Evolutionary conservation across 2,329 filamentous ascomycete genomes (phyloP), one percentile per base, ranked within the genome.

Genomic region (Fusarium coicis): DNA sequence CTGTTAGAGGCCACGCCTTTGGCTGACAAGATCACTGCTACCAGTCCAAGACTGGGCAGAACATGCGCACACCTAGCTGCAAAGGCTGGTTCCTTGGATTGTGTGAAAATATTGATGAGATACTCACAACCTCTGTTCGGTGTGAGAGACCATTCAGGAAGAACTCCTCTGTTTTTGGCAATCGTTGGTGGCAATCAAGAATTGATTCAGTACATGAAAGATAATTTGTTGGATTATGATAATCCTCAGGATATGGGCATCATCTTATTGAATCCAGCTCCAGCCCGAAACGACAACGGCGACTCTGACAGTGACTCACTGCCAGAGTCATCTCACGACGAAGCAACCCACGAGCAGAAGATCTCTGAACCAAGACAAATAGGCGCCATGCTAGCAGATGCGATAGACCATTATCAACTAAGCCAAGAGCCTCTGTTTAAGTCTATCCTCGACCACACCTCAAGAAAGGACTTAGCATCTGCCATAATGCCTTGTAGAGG

Each of bases 401-500:
- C 70, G 37, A 62, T 76, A 32, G 50, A 63, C 7, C 50, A 58
- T 12, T 65, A 72, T 30, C 65, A 64, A 10, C 30, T 53, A 7
- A 57, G 43, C 36, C 32, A 26, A 10, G 62, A 67, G 2, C 61
- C 43, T 15, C 28, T 68, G 4, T 70, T 78, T 30, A 40, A 34
- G 5, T 52, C 66, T 7, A 52, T 77, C 10, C 68, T 77, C 39
- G 32, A 58, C 10, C 47, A 73, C 7, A 50, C 74, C 21, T 68
- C 76, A 7, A 70, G 56, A 55, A 46, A 68, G 7, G 61, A 75
- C 11, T 10, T 78, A 4, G 59, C 52, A 39, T 50, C 67, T 18
- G 74, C 75, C 19, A 52, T 74, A 42, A 40, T 78, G 63, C 74
- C 76, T 19, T 78, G 76, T 44, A 54, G 64, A n/a, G 63, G 66